Evolutionary conservation across 2,329 filamentous ascomycete species (phyloP), one percentile per base, ranked within the genome.

Genomic region (Paecilomyces sp.): DNA sequence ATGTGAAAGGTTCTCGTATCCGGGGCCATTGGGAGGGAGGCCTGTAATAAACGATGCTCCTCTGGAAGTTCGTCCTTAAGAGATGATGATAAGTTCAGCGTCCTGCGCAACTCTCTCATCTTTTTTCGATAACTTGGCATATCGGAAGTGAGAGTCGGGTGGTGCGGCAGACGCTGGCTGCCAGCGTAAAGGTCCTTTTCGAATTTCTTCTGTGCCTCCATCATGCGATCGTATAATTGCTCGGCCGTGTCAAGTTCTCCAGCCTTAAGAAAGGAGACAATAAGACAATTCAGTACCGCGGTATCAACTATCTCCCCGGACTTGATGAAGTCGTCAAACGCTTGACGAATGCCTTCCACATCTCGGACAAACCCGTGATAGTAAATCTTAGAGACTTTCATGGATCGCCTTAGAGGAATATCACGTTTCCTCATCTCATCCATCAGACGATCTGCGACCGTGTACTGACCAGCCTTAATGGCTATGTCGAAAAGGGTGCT

Each of bases 401-500:
- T 91, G 70, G 88, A 92, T 15, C 93, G 88, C 67, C 90, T 90
- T 66, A 88, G 87, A 12, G 79, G 73, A 57, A 93, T 77, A 0
- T 84, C 83, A 31, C 94, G 87, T 13, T 73, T 77, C 56, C 82
- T 79, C 87, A 97, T 92, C 75, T 97, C 92, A 59, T 85, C 81
- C 66, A 92, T 86, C 11, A 97, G 84, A 77, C 91, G 90, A 67
- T 97, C 90, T 3, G 92, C 92, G 24, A 97, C 83, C 0, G 81
- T 80, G 65, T 89, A 96, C 69, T 95, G 94, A 47, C 90, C 89
- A 0, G 91, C 86, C 73, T 94, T 95, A 65, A 91, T 85, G 1
- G 94, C 91, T 11, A 91, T 84, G 69, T 97, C 90, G 67, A 96
- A 97, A 12, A 99, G 82, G 54, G 97, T 89, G 70, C 94, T 96